Base-by-base conservation (phyloP, 1,139 yeast genomes). In the Geotrichum carabidarum region DNA sequence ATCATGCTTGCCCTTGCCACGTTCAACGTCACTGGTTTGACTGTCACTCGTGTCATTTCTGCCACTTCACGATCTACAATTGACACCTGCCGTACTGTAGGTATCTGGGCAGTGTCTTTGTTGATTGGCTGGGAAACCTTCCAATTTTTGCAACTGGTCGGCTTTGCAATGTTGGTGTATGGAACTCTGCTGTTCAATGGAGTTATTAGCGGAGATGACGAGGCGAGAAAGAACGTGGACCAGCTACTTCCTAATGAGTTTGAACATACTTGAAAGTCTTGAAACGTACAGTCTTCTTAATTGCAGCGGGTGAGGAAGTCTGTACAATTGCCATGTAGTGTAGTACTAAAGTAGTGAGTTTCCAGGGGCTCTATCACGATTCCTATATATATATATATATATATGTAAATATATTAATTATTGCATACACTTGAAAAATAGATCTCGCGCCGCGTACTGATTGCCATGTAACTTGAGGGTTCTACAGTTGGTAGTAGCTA, bases 61-160 rank as follows among this genome's bases (percentile, higher is more conserved):
- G 95, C 95, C 37, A 86, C 95, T 0, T 78, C 93, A 2, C 76
- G 95, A 65, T 82, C 90, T 17, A 87, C 95, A 1, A 79, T 87
- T 47, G 95, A 87, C 65, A 83, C 91, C 0, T 83, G 87, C 59
- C 77, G 95, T 63, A 86, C 95, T 0, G 71, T 86, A 44, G 71
- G 85, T 42, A 91, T 87, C 18, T 87, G 95, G 95, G 51, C 82
- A 0, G 77, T 84, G n/a, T 88, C 94, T 0, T 71, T 86, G 55
- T 53, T 71, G n/a, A 67, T 86, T 62, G 94, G 94, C 2, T 87
- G 95, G 95, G 95, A 87, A 69, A 63, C 74, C 0, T 86, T 86
- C 71, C 75, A 77, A 37, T 66, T 73, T 40, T 69, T 84, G 58
- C 95, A 87, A 67, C 71, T 83, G 35, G 48, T 78, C 14, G 95